Conservation (phyloP, 2,329 filamentous ascomycete genomes). For the Botryotinia narcissicola region DNA sequence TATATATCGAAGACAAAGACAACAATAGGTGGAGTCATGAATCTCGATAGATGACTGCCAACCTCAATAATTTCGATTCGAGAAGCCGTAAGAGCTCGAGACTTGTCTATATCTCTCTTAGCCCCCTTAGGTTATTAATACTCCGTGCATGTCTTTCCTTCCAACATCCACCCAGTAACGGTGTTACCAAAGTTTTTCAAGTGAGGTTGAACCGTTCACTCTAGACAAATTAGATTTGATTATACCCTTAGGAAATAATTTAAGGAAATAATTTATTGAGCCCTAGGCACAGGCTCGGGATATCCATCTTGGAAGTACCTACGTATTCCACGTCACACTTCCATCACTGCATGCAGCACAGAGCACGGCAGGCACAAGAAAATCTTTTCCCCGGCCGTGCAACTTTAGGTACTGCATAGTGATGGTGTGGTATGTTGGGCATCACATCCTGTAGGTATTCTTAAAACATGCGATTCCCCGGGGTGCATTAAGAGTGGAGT, state of each 20-base stretch:
- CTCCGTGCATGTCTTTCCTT: slow-evolving; percentile 8
- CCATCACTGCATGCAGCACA: background rate
- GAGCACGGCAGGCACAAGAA: background rate
- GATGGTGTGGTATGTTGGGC: background rate
- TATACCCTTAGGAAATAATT: background rate
- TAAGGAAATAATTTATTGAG: background rate
- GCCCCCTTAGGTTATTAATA: background rate
- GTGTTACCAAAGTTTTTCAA: background rate
- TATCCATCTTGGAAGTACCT: background rate
- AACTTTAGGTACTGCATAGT: background rate
- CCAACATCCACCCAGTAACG: background rate
- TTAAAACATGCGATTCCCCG: slow-evolving; percentile 11
- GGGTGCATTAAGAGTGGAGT: slow-evolving; percentile 11
- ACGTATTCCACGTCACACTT: background rate
- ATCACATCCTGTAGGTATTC: slow-evolving; percentile 3
- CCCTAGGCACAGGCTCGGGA: background rate
- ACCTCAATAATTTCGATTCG: background rate
- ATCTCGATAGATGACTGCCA: background rate
- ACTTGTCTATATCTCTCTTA: background rate
- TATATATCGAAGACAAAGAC: background rate
- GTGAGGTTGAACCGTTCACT: background rate
- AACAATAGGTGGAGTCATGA: background rate
- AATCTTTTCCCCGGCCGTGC: slow-evolving; percentile 8
- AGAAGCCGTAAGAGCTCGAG: background rate
- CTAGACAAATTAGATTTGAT: background rate